Percentiles rank a stretch among this genome's conserved stretches.
Conservation (phyloP, 768 basidiomycete species). For the Hysterangium stoloniferum region DNA sequence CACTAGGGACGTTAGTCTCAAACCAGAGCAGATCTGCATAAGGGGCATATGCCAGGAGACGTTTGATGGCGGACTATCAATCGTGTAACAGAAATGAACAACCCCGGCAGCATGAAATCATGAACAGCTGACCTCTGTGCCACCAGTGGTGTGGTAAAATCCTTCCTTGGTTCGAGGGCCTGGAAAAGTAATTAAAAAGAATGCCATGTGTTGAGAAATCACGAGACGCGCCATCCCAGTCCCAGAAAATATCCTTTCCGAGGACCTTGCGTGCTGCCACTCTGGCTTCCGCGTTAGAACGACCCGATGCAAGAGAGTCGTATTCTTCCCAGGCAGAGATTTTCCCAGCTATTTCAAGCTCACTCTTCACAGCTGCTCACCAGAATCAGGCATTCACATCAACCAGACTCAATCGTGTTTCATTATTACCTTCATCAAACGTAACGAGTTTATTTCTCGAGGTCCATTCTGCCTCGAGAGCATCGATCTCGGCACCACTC, state of each 20-base stretch:
- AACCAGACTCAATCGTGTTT: not conserved
- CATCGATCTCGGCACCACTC: conserved; percentile 61
- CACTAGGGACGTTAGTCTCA: conserved; percentile 84
- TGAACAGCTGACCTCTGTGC: conserved; percentile 45
- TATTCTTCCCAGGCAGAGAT: conserved; percentile 51
- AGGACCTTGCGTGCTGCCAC: conserved; percentile 67
- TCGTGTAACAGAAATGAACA: not conserved
- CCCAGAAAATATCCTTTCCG: conserved; percentile 70
- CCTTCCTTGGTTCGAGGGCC: conserved; percentile 87
- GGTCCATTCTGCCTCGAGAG: conserved; percentile 72
- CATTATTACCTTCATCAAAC: conserved; percentile 65
- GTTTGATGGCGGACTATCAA: conserved; percentile 64
- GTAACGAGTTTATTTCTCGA: conserved; percentile 61
- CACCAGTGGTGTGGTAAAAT: conserved; percentile 81
- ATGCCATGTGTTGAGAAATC: not conserved
- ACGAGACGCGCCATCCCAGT: conserved; percentile 65
- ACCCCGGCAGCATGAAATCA: not conserved
- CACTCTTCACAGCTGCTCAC: conserved; percentile 48
- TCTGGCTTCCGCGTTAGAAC: conserved; percentile 67
- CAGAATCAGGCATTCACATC: conserved; percentile 2
- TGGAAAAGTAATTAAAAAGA: conserved; percentile 20
- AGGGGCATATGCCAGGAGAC: conserved; percentile 71
- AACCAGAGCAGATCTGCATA: conserved; percentile 90
- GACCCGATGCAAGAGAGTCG: conserved; percentile 46
- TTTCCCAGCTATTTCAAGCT: conserved; percentile 50